Percentiles rank a stretch among this genome's conserved stretches.
Evolutionary conservation across 2,329 filamentous ascomycete species (phyloP).

Genomic region (Verticillium alfalfae): DNA sequence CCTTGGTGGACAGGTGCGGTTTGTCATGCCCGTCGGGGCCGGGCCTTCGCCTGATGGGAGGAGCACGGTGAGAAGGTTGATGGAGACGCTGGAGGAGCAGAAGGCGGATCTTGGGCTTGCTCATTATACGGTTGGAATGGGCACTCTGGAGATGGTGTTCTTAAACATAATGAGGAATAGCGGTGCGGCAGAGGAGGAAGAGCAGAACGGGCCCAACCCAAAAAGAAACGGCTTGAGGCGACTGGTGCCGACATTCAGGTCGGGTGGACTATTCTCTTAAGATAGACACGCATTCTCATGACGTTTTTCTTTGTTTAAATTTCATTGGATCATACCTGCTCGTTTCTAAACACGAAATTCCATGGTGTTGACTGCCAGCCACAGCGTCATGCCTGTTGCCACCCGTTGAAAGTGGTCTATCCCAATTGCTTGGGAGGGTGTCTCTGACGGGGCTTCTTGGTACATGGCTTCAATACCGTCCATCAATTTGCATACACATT

Average conservation of each 20-base stretch:
- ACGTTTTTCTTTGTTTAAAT: no score
- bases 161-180: slow-evolving; percentile 59
- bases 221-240: neutral
- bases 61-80: slow-evolving; percentile 18
- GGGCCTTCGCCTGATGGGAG: slow-evolving; percentile 7
- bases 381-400: no score
- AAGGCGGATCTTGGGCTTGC: slow-evolving; percentile 53
- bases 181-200: slow-evolving; percentile 33
- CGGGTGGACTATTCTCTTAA: no score
- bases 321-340: no score
- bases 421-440: no score
- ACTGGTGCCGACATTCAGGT: neutral
- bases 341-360: no score
- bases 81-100: slow-evolving; percentile 44
- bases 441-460: no score
- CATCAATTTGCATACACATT: no score
- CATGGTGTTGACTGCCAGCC: no score
- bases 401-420: no score
- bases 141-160: slow-evolving; percentile 65
- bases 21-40: slow-evolving; percentile 44
- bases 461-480: no score
- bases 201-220: neutral
- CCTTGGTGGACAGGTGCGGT: slow-evolving; percentile 59
- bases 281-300: no score
- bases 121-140: slow-evolving; percentile 60